Evolutionary conservation across 1,139 yeast genomes (phyloP).

Genomic region (Eremothecium cymbalariae): DNA sequence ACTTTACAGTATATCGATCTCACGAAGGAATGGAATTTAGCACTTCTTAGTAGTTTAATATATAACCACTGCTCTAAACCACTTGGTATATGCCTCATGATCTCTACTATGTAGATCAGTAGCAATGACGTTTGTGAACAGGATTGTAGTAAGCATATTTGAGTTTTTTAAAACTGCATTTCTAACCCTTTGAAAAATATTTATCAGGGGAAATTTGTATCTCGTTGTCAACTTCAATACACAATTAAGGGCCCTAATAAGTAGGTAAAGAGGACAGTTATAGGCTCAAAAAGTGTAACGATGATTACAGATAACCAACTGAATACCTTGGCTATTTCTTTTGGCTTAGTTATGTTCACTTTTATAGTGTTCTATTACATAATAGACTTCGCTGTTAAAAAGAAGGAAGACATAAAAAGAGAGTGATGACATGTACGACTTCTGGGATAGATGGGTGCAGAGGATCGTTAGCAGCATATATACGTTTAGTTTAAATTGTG

Average conservation of each 20-base stretch:
- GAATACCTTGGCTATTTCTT: slow-evolving; percentile 62
- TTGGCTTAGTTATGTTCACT: slow-evolving; percentile 65
- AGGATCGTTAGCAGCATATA: too few species aligned
- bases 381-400: too few species aligned
- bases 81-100: slow-evolving; percentile 31
- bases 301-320: slow-evolving; percentile 83
- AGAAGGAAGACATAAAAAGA: too few species aligned
- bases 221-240: slow-evolving; percentile 1
- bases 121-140: too few species aligned
- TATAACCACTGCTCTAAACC: slow-evolving; percentile 45
- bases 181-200: background rate
- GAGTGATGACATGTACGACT: too few species aligned
- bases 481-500: too few species aligned
- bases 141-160: too few species aligned
- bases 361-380: slow-evolving; percentile 65
- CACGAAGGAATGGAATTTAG: slow-evolving; percentile 62
- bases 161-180: too few species aligned
- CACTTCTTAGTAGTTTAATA: slow-evolving; percentile 47
- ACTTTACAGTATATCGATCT: slow-evolving; percentile 53
- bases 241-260: background rate
- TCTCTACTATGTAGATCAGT: slow-evolving; percentile 1
- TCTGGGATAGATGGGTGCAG: too few species aligned
- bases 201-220: too few species aligned
- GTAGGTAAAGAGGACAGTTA: slow-evolving; percentile 1
- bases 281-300: slow-evolving; percentile 9